Evolutionary conservation across 306 rosid species (phyloP), one percentile per base, ranked within the genome.

Genomic region (Casuarina cunninghamiana): DNA sequence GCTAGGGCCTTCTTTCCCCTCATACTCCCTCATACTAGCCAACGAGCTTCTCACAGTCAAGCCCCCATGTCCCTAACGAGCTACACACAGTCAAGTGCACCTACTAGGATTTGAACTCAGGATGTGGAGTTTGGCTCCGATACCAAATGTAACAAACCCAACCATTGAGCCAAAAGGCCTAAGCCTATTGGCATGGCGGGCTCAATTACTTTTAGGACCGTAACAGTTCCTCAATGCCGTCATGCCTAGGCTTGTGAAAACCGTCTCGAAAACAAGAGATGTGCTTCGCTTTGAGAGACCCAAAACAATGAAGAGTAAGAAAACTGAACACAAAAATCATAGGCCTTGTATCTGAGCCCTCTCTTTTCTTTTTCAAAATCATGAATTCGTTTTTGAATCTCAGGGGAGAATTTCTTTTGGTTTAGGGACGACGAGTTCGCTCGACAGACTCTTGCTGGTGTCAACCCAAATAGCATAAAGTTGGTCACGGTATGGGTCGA

Each of bases 401-500:
- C 70, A 93, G 98, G 90, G 79, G 97, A 94, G 83, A 87, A 77
- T 58, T 90, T 92, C 85, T 92, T 88, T 77, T 90, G 98, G 98
- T 76, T 89, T 60, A 89, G 92, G 48, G 97, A 94, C 74, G 91
- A 83, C 43, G 96, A 90, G 58, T 87, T 87, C 68, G 85, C 62
- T 12, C 80, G 90, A 69, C 90, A 84, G 72, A 87, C 90, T n/a
- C 90, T 87, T 69, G 82, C 90, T 9, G 90, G 90, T 66, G 86
- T 87, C 68, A 84, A 87, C 73, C 90, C 90, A 1, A 79, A 9
- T 26, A 65, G 83, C 74, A 65, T 87, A 71, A 78, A 53, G 66
- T 80, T 81, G 77, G 83, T 87, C 68, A 82, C 77, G 81, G 90
- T 87, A 81, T 15, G 76, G 13, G n/a, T 45, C 71, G 1, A 9